These are phyloP conservation scores for Talaromyces piceae DNA, from an alignment of 2,329 filamentous ascomycete species.

Conservation along the genomic window DNA sequence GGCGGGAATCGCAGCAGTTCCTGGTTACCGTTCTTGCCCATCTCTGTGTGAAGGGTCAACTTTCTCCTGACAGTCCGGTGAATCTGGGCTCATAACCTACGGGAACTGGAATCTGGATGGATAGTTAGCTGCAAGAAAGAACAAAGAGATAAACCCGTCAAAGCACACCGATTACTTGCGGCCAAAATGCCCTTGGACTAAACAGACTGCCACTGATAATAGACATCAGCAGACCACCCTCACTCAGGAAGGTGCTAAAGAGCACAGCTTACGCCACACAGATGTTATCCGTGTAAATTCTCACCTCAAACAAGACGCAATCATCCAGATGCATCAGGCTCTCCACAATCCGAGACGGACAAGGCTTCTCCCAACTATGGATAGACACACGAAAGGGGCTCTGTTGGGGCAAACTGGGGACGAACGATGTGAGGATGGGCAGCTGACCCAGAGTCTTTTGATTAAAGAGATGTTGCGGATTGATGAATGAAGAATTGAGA, in stretches of 20 bases:
- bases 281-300: conserved; percentile 61
- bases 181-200: conserved; percentile 43
- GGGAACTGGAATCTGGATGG: conserved; percentile 27
- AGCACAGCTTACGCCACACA: conserved; percentile 50
- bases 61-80: conserved; percentile 10
- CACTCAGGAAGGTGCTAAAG: neutral
- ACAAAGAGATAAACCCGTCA: neutral
- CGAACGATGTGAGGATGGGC: conserved; percentile 64
- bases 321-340: conserved; percentile 51
- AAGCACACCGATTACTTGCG: conserved; percentile 46
- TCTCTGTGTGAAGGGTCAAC: conserved; percentile 16
- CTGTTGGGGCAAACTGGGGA: conserved; percentile 55
- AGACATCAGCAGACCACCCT: neutral
- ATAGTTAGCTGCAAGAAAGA: neutral
- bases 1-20: conserved; percentile 62
- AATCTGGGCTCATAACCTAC: conserved; percentile 16
- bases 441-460: conserved; percentile 36
- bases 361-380: conserved; percentile 62
- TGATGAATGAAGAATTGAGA: conserved; percentile 16
- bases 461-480: conserved; percentile 33
- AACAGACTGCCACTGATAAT: conserved; percentile 48
- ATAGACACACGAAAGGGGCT: conserved; percentile 64
- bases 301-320: conserved; percentile 55
- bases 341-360: conserved; percentile 51
- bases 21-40: conserved; percentile 51